These are phyloP conservation scores for Rhizopogon vulgaris DNA, from an alignment of 768 basidiomycete genomes.

Conservation along the genomic window DNA sequence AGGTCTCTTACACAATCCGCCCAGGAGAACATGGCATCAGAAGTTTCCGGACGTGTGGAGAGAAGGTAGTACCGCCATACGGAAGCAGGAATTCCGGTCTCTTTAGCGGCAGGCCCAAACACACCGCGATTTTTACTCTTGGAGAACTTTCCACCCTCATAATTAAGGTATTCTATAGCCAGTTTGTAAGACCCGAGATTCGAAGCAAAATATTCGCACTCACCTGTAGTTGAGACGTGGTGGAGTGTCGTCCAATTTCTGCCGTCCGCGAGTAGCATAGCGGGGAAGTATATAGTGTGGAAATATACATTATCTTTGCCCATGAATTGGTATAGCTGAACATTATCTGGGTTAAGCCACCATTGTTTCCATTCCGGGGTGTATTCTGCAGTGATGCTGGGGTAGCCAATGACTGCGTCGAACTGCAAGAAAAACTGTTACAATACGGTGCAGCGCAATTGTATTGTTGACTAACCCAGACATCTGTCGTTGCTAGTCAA, in stretches of 20 bases:
- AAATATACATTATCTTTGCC: conserved; percentile 99
- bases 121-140: conserved; percentile 96
- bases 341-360: conserved; percentile 92
- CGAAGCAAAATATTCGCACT: conserved; percentile 12
- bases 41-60: conserved; percentile 87
- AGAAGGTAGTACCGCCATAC: conserved; percentile 98
- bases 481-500: conserved; percentile 46
- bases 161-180: conserved; percentile 84
- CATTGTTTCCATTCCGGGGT: conserved; percentile 92
- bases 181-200: not conserved
- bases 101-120: conserved; percentile 90
- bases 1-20: conserved; percentile 67
- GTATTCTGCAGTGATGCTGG: conserved; percentile 94
- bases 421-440: conserved; percentile 48
- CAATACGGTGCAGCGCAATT: not conserved
- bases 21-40: conserved; percentile 97
- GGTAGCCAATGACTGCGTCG: conserved; percentile 95
- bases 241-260: conserved; percentile 91
- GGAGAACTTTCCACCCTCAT: conserved; percentile 98
- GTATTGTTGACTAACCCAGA: conserved; percentile 65
- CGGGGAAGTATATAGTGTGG: conserved; percentile 94
- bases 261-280: conserved; percentile 83
- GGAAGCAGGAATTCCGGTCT: conserved; percentile 88
- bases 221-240: conserved; percentile 93
- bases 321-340: conserved; percentile 97